Evolutionary conservation across 1,139 yeast genomes (phyloP).

Genomic region (Yamadazyma diddensiae): DNA sequence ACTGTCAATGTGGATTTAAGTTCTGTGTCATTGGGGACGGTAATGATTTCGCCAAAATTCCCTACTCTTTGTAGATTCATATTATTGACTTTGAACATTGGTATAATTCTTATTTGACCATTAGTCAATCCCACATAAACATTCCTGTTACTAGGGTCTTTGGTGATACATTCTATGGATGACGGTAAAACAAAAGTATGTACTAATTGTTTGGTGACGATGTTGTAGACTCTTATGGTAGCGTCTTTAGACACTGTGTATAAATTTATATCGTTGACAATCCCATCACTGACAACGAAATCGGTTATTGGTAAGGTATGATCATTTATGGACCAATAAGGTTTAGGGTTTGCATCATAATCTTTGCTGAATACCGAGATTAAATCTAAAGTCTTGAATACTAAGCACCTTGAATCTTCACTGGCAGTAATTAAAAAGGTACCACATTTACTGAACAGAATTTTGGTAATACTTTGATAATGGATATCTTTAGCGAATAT

Average conservation of each 20-base stretch:
- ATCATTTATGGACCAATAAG: conserved; percentile 58
- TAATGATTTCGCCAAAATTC: conserved; percentile 52
- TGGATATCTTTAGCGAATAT: conserved; percentile 77
- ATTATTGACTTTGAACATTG: conserved; percentile 48
- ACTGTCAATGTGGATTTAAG: conserved; percentile 55
- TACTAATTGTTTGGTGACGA: conserved; percentile 43
- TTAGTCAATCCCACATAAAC: conserved; percentile 66
- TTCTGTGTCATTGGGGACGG: conserved; percentile 50
- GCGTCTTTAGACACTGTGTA: conserved; percentile 73
- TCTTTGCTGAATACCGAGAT: conserved; percentile 31
- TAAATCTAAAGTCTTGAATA: conserved; percentile 71
- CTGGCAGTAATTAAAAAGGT: conserved; percentile 73
- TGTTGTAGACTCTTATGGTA: conserved; percentile 66
- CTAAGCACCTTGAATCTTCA: conserved; percentile 72
- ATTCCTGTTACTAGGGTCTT: conserved; percentile 83
- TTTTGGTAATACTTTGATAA: conserved; percentile 67
- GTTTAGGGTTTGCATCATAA: conserved; percentile 28
- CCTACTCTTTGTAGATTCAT: conserved; percentile 53
- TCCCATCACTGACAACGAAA: conserved; percentile 49
- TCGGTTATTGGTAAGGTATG: conserved; percentile 78
- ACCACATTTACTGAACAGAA: conserved; percentile 64
- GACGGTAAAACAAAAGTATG: conserved; percentile 69
- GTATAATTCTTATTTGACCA: conserved; percentile 60
- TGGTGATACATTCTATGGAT: conserved; percentile 55
- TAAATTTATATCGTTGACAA: conserved; percentile 57